Percentiles rank a stretch among this genome's conserved stretches.
These are phyloP conservation scores for Medakamo hakoo DNA, from an alignment of 139 green algal species.

Conservation along the genomic window DNA sequence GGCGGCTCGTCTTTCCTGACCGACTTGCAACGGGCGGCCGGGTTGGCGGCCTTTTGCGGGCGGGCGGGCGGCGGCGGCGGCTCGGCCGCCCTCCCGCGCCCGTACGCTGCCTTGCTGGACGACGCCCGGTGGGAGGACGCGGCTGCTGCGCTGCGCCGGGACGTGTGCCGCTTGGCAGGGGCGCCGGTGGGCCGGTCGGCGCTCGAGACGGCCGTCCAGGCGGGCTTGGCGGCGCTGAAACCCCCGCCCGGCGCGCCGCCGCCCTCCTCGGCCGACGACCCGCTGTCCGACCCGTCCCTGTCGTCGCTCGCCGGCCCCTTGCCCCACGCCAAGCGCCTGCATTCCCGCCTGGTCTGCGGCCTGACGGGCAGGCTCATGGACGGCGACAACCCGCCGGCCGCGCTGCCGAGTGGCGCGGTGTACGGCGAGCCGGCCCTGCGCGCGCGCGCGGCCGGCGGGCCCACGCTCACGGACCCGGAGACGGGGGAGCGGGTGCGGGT, in stretches of 20 bases:
- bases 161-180: neutral
- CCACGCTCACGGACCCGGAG: constrained; percentile 4
- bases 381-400: neutral
- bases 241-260: too few species aligned
- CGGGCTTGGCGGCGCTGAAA: neutral
- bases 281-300: neutral
- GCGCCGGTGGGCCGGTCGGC: neutral
- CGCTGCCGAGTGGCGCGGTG: constrained; percentile 9
- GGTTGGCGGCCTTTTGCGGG: neutral
- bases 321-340: neutral
- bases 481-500: constrained; percentile 3
- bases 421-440: constrained; percentile 10
- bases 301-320: neutral
- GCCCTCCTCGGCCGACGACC: neutral
- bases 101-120: neutral
- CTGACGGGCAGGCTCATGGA: neutral
- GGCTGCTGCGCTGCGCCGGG: too few species aligned
- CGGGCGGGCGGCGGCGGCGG: too few species aligned
- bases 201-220: neutral
- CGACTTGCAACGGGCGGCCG: neutral
- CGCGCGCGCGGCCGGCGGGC: neutral
- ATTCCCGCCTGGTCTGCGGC: neutral
- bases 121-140: neutral
- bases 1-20: too few species aligned
- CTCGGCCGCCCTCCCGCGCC: too few species aligned